Evolutionary conservation across 169 alveolate genomes (phyloP), one percentile per base, ranked within the genome.

Genomic region (Eimeria praecox): DNA sequence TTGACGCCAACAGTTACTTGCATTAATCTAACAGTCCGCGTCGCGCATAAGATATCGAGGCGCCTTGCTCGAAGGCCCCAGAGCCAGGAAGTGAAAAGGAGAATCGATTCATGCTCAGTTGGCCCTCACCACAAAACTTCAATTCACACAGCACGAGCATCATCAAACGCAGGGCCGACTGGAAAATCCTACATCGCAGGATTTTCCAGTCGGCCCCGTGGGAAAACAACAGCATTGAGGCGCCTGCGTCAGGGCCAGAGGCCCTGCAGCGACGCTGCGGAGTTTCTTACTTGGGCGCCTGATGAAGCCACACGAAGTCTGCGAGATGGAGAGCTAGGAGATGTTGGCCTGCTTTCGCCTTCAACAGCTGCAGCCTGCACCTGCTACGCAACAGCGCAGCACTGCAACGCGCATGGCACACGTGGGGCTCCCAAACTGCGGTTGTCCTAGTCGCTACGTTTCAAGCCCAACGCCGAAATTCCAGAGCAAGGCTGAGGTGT

Each of bases 201-300:
- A n/a, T n/a, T n/a, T n/a, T n/a, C n/a, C n/a, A n/a, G n/a, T n/a
- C n/a, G n/a, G n/a, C n/a, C n/a, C n/a, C n/a, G n/a, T n/a, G n/a
- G n/a, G n/a, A 4, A 3, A 33, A 35, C 2, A 33, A 35, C 80
- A 33, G 18, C 80, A 22, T 9, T n/a, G 27, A 30, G 46, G 78
- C 46, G 78, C 46, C 78, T 24, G 78, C 42, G 27, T 18, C 78
- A 69, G 78, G 78, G 46, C 78, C 4, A 12, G 46, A 33, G 5
- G 3, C 78, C 80, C 80, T 49, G 5, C 49, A 4, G 80, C n/a
- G 44, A 69, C 80, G 30, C 27, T 35, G 49, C 80, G 44, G 24
- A 33, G 49, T 35, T 86, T 12, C 93, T 86, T 86, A 86, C 93
- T 56, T 56, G 52, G 54, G 93, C 80, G 62, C 42, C 54, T 86